Base-by-base conservation (phyloP, 352 stramenopile genomes). In the Globisporangium abappressorium region DNA sequence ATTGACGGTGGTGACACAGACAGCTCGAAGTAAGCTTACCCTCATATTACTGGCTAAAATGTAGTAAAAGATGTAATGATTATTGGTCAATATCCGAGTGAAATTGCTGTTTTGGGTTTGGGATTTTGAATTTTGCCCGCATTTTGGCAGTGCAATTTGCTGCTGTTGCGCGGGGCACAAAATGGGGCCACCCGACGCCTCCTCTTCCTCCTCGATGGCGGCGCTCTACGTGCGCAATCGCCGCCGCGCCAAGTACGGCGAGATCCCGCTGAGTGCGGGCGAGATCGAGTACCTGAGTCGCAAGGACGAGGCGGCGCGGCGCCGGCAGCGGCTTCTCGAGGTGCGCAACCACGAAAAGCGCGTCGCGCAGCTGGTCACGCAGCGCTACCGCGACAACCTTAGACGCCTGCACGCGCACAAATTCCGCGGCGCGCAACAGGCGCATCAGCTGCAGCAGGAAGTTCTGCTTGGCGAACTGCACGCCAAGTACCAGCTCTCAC, bases 331-430 rank as follows among this genome's bases (percentile, higher is more conserved):
- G 7, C 72, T 93, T 28, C 68, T 90, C 53, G 76, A 79, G 22
- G 78, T 92, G 56, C 84, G 85, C 26, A 75, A 82, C 26, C 72
- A 85, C 24, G 85, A 93, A 67, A 81, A 80, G 28, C 79, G 74
- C 46, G 63, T 88, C 1, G 79, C 85, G 53, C 83, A 90, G 69
- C 70, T 89, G 36, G 81, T 93, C 68, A 93, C 85, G 36, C 73
- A 80, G 65, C 80, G 84, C 5, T 93, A 93, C 66, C 83, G 82
- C 47, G 74, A 86, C 12, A 92, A 92, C 66, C 64, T 92, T 57
- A 73, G 73, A 2, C 69, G 70, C 24, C 65, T 94, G 64, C 85
- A 85, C 61, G 47, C 66, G 24, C 54, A 67, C 15, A 82, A 84
- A 62, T 71, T 76, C 24, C 65, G 68, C 15, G 46, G 61, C n/a